These are phyloP conservation scores for Boletus rufocinnamomeus DNA, from an alignment of 768 basidiomycete genomes.

Conservation along the genomic window DNA sequence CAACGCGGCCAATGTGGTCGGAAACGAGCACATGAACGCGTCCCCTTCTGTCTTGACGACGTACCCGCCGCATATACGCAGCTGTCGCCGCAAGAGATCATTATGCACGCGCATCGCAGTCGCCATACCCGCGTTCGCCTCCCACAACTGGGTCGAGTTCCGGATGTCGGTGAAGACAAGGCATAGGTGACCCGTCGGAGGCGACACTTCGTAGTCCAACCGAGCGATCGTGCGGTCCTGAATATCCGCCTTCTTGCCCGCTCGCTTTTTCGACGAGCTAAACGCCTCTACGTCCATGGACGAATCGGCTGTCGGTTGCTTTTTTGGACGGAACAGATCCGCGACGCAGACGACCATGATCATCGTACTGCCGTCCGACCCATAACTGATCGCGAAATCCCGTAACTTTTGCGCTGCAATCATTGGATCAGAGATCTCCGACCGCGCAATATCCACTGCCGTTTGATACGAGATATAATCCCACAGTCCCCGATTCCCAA, in stretches of 20 bases:
- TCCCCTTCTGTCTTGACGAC: constrained; percentile 99
- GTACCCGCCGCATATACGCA: constrained; percentile 92
- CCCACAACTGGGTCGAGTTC: constrained; percentile 97
- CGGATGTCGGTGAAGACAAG: constrained; percentile 98
- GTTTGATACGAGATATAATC: constrained; percentile 92
- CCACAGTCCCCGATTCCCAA: constrained; percentile 93
- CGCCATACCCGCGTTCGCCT: constrained; percentile 93
- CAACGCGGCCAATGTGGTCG: constrained; percentile 79
- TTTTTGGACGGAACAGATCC: constrained; percentile 67
- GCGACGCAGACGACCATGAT: constrained; percentile 93
- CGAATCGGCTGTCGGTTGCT: constrained; percentile 38
- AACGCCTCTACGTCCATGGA: constrained; percentile 42
- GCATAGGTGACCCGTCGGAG: constrained; percentile 85
- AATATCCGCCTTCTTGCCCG: constrained; percentile 49
- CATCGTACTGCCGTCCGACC: constrained; percentile 91
- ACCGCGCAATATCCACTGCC: constrained; percentile 92
- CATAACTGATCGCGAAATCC: constrained; percentile 96
- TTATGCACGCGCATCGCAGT: constrained; percentile 93
- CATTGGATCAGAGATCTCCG: constrained; percentile 68
- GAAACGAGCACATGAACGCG: constrained; percentile 98
- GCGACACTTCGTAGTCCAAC: constrained; percentile 75
- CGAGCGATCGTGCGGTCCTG: constrained; percentile 60
- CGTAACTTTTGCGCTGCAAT: constrained; percentile 95
- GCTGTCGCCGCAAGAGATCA: constrained; percentile 75
- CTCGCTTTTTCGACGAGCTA: constrained; percentile 32